These are phyloP conservation scores for Neurospora sp. DNA, from an alignment of 2,329 filamentous ascomycete species.

Conservation along the genomic window DNA sequence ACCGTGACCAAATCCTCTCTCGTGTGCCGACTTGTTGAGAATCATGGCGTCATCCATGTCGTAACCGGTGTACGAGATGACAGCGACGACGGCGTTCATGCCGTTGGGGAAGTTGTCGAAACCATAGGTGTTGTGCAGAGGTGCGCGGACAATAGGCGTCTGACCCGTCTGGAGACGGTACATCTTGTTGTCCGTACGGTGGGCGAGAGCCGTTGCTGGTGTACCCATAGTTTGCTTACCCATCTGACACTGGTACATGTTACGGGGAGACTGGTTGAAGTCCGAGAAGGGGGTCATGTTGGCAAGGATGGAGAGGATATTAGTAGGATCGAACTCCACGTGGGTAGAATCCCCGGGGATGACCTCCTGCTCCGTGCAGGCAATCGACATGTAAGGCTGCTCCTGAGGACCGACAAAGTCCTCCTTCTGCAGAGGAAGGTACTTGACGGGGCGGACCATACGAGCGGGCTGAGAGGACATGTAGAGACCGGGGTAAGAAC, in stretches of 20 bases:
- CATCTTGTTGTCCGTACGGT: slow-evolving; percentile 94
- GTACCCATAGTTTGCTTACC: slow-evolving; percentile 99
- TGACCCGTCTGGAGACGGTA: slow-evolving; percentile 93
- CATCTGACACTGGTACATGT: slow-evolving; percentile 99
- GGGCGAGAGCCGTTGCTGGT: slow-evolving; percentile 70
- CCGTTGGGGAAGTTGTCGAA: slow-evolving; percentile 98
- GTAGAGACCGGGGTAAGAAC: slow-evolving; percentile 94
- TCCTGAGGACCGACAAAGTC: slow-evolving; percentile 91
- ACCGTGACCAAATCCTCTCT: slow-evolving; percentile 89
- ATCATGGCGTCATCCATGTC: slow-evolving; percentile 99
- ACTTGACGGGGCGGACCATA: slow-evolving; percentile 88
- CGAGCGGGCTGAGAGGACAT: slow-evolving; percentile 77
- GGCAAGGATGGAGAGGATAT: slow-evolving; percentile 93
- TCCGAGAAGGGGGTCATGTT: slow-evolving; percentile 99
- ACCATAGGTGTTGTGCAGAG: slow-evolving; percentile 90
- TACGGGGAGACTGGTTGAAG: slow-evolving; percentile 96
- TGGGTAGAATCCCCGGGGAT: slow-evolving; percentile 84
- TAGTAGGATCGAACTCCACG: slow-evolving; percentile 87
- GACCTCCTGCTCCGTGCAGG: slow-evolving; percentile 79
- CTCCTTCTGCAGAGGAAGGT: slow-evolving; percentile 73
- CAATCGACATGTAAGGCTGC: slow-evolving; percentile 97
- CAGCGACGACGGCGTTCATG: slow-evolving; percentile 88
- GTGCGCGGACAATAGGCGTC: slow-evolving; percentile 84
- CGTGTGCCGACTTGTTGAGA: slow-evolving; percentile 92
- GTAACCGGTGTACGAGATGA: slow-evolving; percentile 97